Evolutionary conservation across 2,329 filamentous ascomycete species (phyloP), one percentile per base, ranked within the genome.

Genomic region (Colletotrichum navitas): DNA sequence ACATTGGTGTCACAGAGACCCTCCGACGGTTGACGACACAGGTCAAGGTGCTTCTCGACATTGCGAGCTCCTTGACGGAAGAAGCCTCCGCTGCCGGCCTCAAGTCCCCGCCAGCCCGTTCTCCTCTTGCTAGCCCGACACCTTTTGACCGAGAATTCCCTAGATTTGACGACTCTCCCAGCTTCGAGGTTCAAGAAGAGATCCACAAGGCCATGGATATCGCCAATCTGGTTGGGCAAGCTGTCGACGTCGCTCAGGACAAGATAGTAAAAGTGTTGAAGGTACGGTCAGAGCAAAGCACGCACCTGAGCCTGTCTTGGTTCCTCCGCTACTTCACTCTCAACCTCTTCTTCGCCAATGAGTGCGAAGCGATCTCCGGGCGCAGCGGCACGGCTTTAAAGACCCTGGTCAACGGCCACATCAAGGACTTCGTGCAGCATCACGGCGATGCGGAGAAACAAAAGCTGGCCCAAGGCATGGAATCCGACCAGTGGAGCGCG

Each of bases 21-120:
- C 80, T 99, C 59, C 88, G 96, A 68, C 89, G 96, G 77, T 84
- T 98, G 10, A 94, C 94, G 24, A 95, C 94, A 0, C 95, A 98
- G 79, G 93, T 96, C 66, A 99, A 99, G 80, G 91, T 98, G 12
- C 83, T 99, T n/a, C 86, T 99, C 12, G 96, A 99, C 80, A 93
- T 97, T 26, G 96, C 95, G 0, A 97, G 94, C 79, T 91, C 90
- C 16, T 86, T 93, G 63, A 85, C 88, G 18, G 83, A 86, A 29
- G 77, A 78, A 51, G 77, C 77, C 68, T 75, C 71, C 74, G 81
- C 75, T 1, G 76, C 78, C 0, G 84, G 82, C 7, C 69, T 86
- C 47, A 84, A 82, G 69, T 88, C 87, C 10, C 86, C 86, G 1
- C 82, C 83, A 1, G 69, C 86, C 12, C 83, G 83, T 74, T 89